Evolutionary conservation across 2,329 filamentous ascomycete genomes (phyloP).

Genomic region (Zymoseptoria passerinii): DNA sequence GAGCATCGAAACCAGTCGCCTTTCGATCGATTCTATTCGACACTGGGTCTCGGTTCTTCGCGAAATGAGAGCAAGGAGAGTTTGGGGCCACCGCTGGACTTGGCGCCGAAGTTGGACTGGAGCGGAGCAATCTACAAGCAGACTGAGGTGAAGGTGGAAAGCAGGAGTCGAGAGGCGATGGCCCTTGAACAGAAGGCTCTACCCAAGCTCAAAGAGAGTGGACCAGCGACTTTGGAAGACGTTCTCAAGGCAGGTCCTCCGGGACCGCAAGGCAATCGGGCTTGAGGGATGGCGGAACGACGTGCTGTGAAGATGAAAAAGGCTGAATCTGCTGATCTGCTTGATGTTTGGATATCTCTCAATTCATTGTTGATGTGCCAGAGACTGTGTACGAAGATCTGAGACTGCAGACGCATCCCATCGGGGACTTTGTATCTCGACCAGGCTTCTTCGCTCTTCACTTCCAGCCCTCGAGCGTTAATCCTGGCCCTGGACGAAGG

Average conservation of each 20-base stretch:
- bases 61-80: background rate
- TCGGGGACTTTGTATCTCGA: background rate
- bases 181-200: background rate
- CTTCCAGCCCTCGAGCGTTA: background rate
- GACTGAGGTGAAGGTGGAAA: background rate
- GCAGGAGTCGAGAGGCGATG: background rate
- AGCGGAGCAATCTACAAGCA: background rate
- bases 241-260: background rate
- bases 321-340: no score
- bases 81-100: background rate
- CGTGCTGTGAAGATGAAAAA: no score
- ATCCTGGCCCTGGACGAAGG: background rate
- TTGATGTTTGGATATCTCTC: no score
- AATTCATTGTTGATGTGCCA: no score
- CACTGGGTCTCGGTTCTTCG: background rate
- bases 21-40: background rate
- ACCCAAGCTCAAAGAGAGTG: background rate
- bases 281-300: no score
- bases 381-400: no score
- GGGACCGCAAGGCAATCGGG: background rate
- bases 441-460: background rate
- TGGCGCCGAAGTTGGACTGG: background rate
- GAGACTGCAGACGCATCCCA: no score
- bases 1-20: background rate
- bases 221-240: background rate